phyloP scores from a whole-genome alignment of 129 eudicot genomes.

The Centella asiatica region DNA sequence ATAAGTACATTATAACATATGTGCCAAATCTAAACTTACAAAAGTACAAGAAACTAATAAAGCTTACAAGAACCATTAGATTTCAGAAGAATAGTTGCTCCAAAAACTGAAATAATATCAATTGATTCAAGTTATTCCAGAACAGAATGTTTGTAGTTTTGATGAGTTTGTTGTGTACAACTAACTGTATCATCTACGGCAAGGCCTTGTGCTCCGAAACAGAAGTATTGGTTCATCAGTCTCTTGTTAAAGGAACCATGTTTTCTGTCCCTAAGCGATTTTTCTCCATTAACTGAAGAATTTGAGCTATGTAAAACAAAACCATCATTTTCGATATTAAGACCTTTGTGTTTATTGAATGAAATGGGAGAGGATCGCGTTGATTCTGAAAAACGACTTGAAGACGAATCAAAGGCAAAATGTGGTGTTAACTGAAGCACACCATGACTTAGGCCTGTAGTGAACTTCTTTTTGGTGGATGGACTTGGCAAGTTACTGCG shows the following conservation, averaged over 20 bases:
- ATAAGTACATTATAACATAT: too few species aligned
- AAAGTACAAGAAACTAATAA: too few species aligned
- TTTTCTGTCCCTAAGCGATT: conserved; percentile 23
- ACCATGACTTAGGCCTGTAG: conserved; percentile 51
- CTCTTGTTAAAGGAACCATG: conserved; percentile 47
- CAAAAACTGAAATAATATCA: not conserved
- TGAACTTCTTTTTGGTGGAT: conserved; percentile 43
- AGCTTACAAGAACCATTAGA: too few species aligned
- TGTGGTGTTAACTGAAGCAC: conserved; percentile 40
- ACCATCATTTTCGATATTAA: not conserved
- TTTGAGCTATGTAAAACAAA: conserved; percentile 15
- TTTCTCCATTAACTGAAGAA: conserved; percentile 21
- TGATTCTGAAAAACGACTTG: conserved; percentile 59
- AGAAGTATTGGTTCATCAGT: conserved; percentile 64
- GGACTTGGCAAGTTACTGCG: conserved; percentile 38
- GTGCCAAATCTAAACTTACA: too few species aligned
- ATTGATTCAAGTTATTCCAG: conserved; percentile 3
- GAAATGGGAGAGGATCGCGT: conserved; percentile 40
- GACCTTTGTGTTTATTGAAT: conserved; percentile 11
- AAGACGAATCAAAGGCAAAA: conserved; percentile 26
- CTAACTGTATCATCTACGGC: conserved; percentile 35
- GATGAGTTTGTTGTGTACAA: conserved; percentile 19
- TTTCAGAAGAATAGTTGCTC: too few species aligned
- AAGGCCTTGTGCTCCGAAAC: conserved; percentile 72
- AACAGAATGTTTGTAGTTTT: conserved; percentile 18